phyloP scores from a whole-genome alignment of 164 flowering plant genomes.

The Protea cynaroides region DNA sequence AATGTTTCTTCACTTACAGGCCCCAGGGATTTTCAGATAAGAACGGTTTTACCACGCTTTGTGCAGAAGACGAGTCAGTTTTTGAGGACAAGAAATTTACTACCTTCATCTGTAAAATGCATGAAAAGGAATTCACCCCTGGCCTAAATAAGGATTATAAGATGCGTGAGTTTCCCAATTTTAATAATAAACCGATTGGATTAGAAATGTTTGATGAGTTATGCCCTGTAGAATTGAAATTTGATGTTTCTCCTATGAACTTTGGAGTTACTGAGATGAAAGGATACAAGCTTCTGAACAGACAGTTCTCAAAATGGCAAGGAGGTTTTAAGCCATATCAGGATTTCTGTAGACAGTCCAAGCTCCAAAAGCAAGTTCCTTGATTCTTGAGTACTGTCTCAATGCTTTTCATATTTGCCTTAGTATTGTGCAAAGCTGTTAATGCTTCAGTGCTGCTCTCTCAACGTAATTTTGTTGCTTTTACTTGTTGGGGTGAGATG shows the following conservation, averaged over 20 bases:
- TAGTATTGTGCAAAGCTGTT: background rate
- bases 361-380: constrained; percentile 3
- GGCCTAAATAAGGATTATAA: constrained; percentile 19
- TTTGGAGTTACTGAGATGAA: constrained; percentile 35
- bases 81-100: constrained; percentile 19
- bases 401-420: background rate
- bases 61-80: constrained; percentile 3
- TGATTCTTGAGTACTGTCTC: background rate
- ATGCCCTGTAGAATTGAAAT: constrained; percentile 54
- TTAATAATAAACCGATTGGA: constrained; percentile 17
- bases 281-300: constrained; percentile 32
- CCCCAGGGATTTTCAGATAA: constrained; percentile 13
- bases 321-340: constrained; percentile 23
- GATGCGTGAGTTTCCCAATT: constrained; percentile 9
- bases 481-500: too few species aligned
- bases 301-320: constrained; percentile 43
- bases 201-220: constrained; percentile 52
- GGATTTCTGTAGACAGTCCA: constrained; percentile 13
- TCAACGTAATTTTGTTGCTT: too few species aligned
- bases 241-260: constrained; percentile 21
- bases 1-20: constrained; percentile 25
- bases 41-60: background rate
- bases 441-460: background rate
- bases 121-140: constrained; percentile 6
- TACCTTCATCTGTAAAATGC: constrained; percentile 31